phyloP scores from a whole-genome alignment of 108 stramenopile genomes.

The Discostella stelligeroides region DNA sequence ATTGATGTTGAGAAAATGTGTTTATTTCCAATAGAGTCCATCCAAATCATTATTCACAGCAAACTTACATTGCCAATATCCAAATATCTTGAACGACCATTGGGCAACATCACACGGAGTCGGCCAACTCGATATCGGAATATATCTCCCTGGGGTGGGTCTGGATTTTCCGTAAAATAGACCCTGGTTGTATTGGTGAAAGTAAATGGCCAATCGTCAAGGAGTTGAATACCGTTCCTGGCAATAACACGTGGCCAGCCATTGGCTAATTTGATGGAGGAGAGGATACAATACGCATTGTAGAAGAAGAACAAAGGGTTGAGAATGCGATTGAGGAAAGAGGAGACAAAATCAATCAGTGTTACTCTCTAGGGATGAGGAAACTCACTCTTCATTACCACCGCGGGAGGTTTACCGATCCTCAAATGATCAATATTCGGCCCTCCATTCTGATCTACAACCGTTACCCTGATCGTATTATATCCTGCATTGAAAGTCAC shows the following conservation, averaged over 20 bases:
- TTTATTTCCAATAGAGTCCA: too few relatives aligned
- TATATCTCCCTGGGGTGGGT: slow-evolving; percentile 31
- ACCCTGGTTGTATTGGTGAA: slow-evolving; percentile 17
- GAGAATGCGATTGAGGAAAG: too few relatives aligned
- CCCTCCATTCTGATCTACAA: slow-evolving; percentile 28
- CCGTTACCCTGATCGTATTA: slow-evolving; percentile 40
- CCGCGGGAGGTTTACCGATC: slow-evolving; percentile 45
- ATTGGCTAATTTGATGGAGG: too few relatives aligned
- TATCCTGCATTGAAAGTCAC: slow-evolving; percentile 27
- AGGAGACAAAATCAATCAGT: too few relatives aligned
- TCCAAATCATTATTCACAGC: too few relatives aligned
- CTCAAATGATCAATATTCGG: slow-evolving; percentile 53
- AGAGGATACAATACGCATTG: too few relatives aligned
- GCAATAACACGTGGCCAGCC: slow-evolving; percentile 35
- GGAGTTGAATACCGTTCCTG: slow-evolving; percentile 29
- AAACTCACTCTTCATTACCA: slow-evolving; percentile 34
- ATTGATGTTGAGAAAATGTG: too few relatives aligned
- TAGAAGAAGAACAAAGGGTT: too few relatives aligned
- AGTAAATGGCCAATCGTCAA: slow-evolving; percentile 25
- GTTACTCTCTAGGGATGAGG: too few relatives aligned
- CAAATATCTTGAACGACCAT: slow-evolving; percentile 9
- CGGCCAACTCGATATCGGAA: slow-evolving; percentile 38
- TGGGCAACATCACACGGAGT: slow-evolving; percentile 13
- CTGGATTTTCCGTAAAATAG: slow-evolving; percentile 11
- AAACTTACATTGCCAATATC: slow-evolving; percentile 46